These are phyloP conservation scores for Vigna unguiculata DNA, from an alignment of 306 rosid species.

Conservation along the genomic window DNA sequence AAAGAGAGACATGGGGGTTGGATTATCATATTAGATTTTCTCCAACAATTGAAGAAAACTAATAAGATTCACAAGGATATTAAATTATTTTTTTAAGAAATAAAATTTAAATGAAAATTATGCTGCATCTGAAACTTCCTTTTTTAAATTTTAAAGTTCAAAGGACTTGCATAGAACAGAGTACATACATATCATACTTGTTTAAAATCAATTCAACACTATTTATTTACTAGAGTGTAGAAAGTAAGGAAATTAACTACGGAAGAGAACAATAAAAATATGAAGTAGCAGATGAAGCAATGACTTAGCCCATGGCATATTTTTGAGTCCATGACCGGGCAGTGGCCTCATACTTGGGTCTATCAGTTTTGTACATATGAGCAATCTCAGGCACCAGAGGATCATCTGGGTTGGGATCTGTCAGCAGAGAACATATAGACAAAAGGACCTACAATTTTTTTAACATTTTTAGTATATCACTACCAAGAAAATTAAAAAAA, in stretches of 20 bases:
- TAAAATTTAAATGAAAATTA: neutral
- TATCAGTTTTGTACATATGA: conserved; percentile 43
- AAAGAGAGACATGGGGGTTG: too few relatives aligned
- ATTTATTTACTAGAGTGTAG: conserved; percentile 33
- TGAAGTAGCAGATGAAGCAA: neutral
- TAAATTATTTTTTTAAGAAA: neutral
- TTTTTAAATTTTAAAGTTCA: neutral
- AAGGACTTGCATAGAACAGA: conserved; percentile 16
- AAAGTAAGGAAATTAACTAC: neutral
- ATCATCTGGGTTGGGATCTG: conserved; percentile 49
- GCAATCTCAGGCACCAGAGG: conserved; percentile 50
- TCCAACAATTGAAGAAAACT: too few relatives aligned
- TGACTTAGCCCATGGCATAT: conserved; percentile 45
- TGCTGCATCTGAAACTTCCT: neutral
- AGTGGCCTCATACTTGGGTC: conserved; percentile 40
- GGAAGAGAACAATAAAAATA: conserved; percentile 14
- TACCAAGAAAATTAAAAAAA: neutral
- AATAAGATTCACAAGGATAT: neutral
- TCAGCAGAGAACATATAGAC: conserved; percentile 44
- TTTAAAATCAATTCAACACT: conserved; percentile 27
- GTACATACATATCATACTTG: conserved; percentile 12
- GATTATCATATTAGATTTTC: too few relatives aligned
- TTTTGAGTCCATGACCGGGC: conserved; percentile 47
- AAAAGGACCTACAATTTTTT: conserved; percentile 24
- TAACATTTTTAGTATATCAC: neutral